A percentile compares a stretch with the other conserved stretches of the same genome.
Evolutionary conservation across 495 filamentous ascomycete species (phyloP).

Genomic region (Rostrohypoxylon terebratum): DNA sequence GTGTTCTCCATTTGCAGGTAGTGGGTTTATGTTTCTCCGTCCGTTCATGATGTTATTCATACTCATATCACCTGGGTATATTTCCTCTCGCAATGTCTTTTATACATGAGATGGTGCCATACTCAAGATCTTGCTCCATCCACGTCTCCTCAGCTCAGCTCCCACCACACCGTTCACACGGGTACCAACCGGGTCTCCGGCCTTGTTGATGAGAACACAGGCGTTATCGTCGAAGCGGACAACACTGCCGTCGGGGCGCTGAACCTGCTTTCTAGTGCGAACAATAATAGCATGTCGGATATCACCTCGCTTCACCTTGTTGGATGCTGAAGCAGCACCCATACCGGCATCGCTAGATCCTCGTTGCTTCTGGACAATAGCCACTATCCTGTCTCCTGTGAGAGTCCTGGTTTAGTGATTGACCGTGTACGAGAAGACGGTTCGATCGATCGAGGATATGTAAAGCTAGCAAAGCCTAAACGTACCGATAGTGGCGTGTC

Average conservation of each 20-base stretch:
- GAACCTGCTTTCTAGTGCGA: conserved; percentile 85
- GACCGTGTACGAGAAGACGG: neutral
- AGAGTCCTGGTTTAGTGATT: conserved; percentile 1
- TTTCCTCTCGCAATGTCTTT: conserved; percentile 27
- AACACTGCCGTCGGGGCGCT: conserved; percentile 86
- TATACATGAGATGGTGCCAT: conserved; percentile 94
- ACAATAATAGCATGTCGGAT: conserved; percentile 97
- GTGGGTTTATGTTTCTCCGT: neutral
- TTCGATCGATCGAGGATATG: neutral
- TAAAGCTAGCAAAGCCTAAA: conserved; percentile 1
- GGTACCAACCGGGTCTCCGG: conserved; percentile 93
- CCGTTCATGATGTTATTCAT: conserved; percentile 5
- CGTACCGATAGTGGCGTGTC: conserved; percentile 89
- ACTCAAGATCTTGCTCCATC: conserved; percentile 98
- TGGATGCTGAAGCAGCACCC: conserved; percentile 72
- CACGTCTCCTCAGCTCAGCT: conserved; percentile 83
- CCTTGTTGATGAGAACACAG: conserved; percentile 96
- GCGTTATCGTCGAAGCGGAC: conserved; percentile 98
- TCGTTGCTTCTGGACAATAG: conserved; percentile 96
- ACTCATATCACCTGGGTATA: neutral
- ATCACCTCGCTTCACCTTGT: conserved; percentile 96
- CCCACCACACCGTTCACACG: conserved; percentile 92
- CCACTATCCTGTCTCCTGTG: conserved; percentile 93
- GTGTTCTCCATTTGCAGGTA: neutral
- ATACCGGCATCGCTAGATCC: conserved; percentile 65